Percentiles rank a stretch among this genome's conserved stretches.
These are phyloP conservation scores for Nicotiana tabacum DNA, from an alignment of 257 asterid species.

Conservation along the genomic window DNA sequence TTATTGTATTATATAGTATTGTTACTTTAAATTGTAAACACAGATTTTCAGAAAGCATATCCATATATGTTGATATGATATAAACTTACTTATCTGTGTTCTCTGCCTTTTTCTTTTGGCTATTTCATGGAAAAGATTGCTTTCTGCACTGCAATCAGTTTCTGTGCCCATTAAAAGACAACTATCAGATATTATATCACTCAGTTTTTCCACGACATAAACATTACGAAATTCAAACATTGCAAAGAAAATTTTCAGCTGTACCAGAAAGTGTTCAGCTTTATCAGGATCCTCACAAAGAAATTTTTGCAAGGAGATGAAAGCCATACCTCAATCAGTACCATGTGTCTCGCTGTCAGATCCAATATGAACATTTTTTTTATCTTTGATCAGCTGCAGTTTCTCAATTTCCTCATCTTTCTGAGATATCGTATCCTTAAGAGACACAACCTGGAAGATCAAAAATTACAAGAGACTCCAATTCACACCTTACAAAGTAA, in stretches of 20 bases:
- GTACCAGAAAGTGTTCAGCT: conserved; percentile 14
- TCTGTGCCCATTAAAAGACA: conserved; percentile 34
- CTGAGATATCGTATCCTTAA: conserved; percentile 6
- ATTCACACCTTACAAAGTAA: not conserved
- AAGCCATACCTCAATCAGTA: conserved; percentile 42
- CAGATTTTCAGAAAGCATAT: not conserved
- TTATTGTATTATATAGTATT: no score
- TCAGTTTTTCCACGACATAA: conserved; percentile 14
- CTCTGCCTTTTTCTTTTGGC: conserved; percentile 17
- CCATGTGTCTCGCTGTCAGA: conserved; percentile 12
- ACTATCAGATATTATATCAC: conserved; percentile 17
- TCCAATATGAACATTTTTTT: conserved; percentile 5
- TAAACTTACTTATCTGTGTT: conserved; percentile 27
- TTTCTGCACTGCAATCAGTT: conserved; percentile 29
- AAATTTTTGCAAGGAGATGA: conserved; percentile 19
- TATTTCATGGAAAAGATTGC: conserved; percentile 20
- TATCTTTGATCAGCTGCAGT: conserved; percentile 7
- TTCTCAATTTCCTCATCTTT: conserved; percentile 19
- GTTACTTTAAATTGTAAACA: not conserved
- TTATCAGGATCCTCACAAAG: conserved; percentile 7
- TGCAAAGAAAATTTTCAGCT: not conserved
- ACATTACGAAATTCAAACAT: conserved; percentile 15
- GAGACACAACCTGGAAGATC: conserved; percentile 13
- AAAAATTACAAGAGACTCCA: not conserved
- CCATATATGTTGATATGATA: not conserved